Evolutionary conservation across 345 rosid genomes (phyloP), one percentile per base, ranked within the genome.

Genomic region (Linum trigynum): DNA sequence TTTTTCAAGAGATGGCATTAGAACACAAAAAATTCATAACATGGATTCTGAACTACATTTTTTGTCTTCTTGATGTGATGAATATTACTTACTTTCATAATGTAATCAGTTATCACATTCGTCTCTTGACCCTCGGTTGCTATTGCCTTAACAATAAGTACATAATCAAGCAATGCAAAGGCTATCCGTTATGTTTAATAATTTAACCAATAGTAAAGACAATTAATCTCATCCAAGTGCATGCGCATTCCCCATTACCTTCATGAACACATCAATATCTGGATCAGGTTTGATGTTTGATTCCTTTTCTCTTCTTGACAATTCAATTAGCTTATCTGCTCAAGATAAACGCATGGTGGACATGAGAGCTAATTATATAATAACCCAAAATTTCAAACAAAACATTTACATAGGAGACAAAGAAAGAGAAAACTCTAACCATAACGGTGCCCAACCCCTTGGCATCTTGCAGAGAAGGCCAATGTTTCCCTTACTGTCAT

Each of bases 241-340:
- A 10, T 38, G 32, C 45, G 15, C 3, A 2, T 23, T 50, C 57
- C 48, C 45, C 68, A 23, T 69, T 57, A 92, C 98, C 74, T 88
- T 90, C 95, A 86, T 83, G 85, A 75, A 90, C 57, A 90, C 74
- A 76, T 87, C 97, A 66, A 90, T 55, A 72, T 90, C 92, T 38
- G 79, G 83, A 81, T 90, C 95, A 16, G 97, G 97, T 76, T 79
- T 86, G 40, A 90, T 88, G 60, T 83, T 82, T 53, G 90, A 90
- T 35, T 77, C 87, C 51, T 82, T 90, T 67, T 90, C 97, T 79
- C 97, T 88, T 76, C 95, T 81, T 9, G 79, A 73, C 67, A 90
- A 80, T 77, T 90, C 97, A 1, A 77, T 74, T 63, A 90, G 68
- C 85, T 86, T 66, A 15, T 84, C 97, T 90, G 76, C 73, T 72